Percentiles rank a stretch among this genome's conserved stretches.
phyloP scores from a whole-genome alignment of 148 eudicot species.

The Limonium bicolor region DNA sequence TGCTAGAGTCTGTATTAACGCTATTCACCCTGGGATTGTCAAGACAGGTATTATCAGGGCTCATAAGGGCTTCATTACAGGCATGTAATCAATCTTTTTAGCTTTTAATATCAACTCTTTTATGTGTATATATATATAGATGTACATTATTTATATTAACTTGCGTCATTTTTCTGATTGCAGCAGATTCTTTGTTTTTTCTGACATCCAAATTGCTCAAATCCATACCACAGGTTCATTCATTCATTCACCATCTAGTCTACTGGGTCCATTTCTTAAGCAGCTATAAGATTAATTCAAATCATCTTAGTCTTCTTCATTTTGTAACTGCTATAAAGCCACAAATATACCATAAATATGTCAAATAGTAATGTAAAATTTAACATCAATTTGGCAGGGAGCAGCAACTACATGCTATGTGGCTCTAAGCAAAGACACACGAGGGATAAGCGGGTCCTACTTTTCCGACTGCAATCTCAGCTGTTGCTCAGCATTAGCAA shows the following conservation, averaged over 20 bases:
- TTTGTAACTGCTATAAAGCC: background rate
- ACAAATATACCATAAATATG: background rate
- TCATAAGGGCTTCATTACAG: conserved; percentile 85
- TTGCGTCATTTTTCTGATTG: background rate
- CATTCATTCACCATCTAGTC: background rate
- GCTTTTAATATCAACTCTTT: no score
- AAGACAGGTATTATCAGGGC: conserved; percentile 93
- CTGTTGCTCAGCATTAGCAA: conserved; percentile 43
- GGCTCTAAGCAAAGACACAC: conserved; percentile 35
- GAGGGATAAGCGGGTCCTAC: conserved; percentile 57
- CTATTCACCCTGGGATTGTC: conserved; percentile 93
- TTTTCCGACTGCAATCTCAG: conserved; percentile 82
- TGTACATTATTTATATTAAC: no score
- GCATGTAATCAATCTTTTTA: no score
- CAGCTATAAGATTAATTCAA: background rate
- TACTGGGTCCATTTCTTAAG: background rate
- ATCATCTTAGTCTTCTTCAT: background rate
- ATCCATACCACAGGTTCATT: conserved; percentile 72
- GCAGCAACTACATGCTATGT: conserved; percentile 91
- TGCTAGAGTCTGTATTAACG: conserved; percentile 71
- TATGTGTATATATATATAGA: no score
- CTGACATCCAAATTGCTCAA: conserved; percentile 83
- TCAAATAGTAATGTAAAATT: background rate
- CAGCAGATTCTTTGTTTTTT: conserved; percentile 79
- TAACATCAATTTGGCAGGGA: conserved; percentile 27